phyloP scores from a whole-genome alignment of 257 asterid genomes.

The Solanum bulbocastanum region DNA sequence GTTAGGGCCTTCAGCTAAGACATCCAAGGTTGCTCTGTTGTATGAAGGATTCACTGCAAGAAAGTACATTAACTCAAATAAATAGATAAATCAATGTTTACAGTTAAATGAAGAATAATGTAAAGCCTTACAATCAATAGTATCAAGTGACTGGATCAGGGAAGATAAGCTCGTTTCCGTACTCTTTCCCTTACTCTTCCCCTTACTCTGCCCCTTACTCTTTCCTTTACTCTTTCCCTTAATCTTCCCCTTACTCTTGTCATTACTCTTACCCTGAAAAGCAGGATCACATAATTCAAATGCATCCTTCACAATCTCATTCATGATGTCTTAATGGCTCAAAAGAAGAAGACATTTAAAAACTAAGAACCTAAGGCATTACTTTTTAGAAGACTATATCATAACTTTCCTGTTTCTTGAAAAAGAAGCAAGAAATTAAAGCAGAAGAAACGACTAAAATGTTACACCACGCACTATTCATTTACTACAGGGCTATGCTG shows the following conservation, averaged over 20 bases:
- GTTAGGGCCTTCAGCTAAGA: constrained; percentile 13
- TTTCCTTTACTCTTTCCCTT: constrained; percentile 17
- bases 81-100: background rate
- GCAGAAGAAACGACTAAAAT: background rate
- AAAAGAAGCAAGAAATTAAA: background rate
- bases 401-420: background rate
- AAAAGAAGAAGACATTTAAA: background rate
- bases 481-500: background rate
- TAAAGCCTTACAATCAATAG: background rate
- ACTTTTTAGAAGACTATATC: background rate
- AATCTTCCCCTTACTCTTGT: background rate
- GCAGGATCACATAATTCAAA: constrained; percentile 1
- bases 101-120: background rate
- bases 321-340: background rate
- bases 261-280: constrained; percentile 21
- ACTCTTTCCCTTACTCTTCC: background rate
- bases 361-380: background rate
- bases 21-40: constrained; percentile 3
- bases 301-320: background rate
- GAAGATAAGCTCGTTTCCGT: constrained; percentile 5
- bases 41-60: constrained; percentile 52
- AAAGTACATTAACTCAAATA: background rate
- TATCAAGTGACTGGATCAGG: background rate
- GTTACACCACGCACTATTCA: background rate
- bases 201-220: constrained; percentile 20